These are phyloP conservation scores for Eimeria maxima DNA, from an alignment of 169 alveolate species.

Conservation along the genomic window DNA sequence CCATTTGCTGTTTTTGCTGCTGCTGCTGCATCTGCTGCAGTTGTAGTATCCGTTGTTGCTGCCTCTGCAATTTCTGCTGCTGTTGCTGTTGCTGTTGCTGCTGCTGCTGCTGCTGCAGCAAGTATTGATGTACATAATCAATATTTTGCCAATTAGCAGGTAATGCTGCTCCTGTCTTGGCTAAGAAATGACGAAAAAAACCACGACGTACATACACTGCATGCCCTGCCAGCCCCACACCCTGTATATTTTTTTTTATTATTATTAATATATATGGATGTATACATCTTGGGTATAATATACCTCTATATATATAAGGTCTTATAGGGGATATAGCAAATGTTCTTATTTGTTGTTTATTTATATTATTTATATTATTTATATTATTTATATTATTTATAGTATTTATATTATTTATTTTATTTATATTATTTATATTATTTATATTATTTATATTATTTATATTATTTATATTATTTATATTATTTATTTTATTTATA, in stretches of 20 bases:
- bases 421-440: too few relatives aligned
- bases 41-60: too few relatives aligned
- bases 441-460: too few relatives aligned
- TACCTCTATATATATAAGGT: conserved; percentile 42
- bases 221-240: conserved; percentile 58
- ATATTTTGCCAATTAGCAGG: conserved; percentile 72
- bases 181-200: not conserved
- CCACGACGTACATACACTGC: conserved; percentile 52
- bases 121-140: not conserved
- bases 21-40: conserved; percentile 5
- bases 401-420: too few relatives aligned
- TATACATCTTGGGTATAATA: conserved; percentile 33
- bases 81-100: not conserved
- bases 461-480: too few relatives aligned
- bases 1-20: not conserved
- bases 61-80: not conserved
- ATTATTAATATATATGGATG: conserved; percentile 54
- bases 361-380: too few relatives aligned
- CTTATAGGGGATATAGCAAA: too few relatives aligned
- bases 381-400: too few relatives aligned
- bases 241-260: not conserved
- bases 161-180: not conserved
- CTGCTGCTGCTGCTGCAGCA: not conserved
- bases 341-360: too few relatives aligned
- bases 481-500: too few relatives aligned